phyloP scores from a whole-genome alignment of 2,329 filamentous ascomycete species.

The Pseudogymnoascus sp. region DNA sequence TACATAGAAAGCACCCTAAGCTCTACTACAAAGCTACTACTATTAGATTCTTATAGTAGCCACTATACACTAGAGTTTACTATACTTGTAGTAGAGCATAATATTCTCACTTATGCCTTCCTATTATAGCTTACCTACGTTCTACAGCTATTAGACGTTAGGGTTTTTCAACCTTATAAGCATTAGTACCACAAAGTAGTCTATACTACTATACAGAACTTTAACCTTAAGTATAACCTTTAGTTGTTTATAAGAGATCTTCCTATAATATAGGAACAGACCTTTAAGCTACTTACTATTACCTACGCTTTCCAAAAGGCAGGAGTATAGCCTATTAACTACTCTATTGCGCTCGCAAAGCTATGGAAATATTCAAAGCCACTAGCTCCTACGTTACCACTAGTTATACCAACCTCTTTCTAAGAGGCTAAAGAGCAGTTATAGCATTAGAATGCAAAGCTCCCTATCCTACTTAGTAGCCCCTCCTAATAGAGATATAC shows the following conservation, averaged over 20 bases:
- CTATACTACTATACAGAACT: background rate
- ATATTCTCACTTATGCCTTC: background rate
- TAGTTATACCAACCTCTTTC: background rate
- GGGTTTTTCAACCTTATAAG: background rate
- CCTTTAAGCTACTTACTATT: background rate
- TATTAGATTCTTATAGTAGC: background rate
- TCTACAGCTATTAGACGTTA: slow-evolving; percentile 4
- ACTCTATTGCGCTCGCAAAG: background rate
- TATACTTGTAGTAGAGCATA: no score
- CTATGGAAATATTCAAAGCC: background rate
- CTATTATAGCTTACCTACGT: background rate
- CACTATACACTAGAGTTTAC: background rate
- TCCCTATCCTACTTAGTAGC: background rate
- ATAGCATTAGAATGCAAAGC: background rate
- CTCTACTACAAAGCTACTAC: background rate
- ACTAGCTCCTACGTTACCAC: background rate
- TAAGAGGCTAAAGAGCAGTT: background rate
- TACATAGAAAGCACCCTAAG: background rate
- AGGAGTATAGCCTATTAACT: background rate
- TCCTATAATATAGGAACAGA: background rate
- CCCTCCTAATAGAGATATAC: no score
- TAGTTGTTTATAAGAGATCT: no score
- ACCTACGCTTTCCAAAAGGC: background rate
- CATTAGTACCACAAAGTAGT: background rate
- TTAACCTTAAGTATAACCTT: background rate